A percentile compares a stretch with the other conserved stretches of the same genome.
Evolutionary conservation across 108 stramenopile species (phyloP).

Genomic region (Aurantiochytrium sp.): DNA sequence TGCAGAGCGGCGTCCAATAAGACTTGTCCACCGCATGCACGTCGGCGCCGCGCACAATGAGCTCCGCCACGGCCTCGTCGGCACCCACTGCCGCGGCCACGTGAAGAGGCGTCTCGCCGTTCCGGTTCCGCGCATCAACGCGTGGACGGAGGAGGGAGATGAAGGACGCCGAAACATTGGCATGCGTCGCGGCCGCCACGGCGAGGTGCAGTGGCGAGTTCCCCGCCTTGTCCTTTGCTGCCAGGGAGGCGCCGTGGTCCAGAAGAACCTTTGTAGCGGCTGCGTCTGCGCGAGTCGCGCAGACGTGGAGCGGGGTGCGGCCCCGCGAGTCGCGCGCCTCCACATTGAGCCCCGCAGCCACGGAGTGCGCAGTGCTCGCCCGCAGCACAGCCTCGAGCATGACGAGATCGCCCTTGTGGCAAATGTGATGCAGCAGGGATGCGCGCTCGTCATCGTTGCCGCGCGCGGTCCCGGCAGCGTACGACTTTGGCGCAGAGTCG

Average conservation of each 20-base stretch:
- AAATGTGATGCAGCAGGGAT: neutral
- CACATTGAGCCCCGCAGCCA: neutral
- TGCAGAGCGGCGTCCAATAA: neutral
- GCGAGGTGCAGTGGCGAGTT: neutral
- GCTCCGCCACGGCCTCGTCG: neutral
- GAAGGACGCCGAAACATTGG: neutral
- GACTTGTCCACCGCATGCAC: neutral
- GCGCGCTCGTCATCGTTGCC: neutral
- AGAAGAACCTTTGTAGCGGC: neutral
- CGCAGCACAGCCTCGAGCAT: neutral
- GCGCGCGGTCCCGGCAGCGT: neutral
- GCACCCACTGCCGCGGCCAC: neutral
- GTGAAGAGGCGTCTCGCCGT: neutral
- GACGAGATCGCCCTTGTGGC: neutral
- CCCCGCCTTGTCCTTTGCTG: neutral
- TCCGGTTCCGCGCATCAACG: neutral
- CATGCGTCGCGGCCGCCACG: neutral
- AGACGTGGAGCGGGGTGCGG: neutral
- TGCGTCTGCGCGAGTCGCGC: neutral
- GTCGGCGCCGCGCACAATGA: neutral
- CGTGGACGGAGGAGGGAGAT: neutral
- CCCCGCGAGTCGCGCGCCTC: neutral
- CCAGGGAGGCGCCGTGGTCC: neutral
- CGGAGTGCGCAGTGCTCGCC: neutral
- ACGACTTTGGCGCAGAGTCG: neutral